A percentile compares a stretch with the other conserved stretches of the same genome.
Conservation (phyloP, 768 basidiomycete genomes). For the Lactarius trivialis region DNA sequence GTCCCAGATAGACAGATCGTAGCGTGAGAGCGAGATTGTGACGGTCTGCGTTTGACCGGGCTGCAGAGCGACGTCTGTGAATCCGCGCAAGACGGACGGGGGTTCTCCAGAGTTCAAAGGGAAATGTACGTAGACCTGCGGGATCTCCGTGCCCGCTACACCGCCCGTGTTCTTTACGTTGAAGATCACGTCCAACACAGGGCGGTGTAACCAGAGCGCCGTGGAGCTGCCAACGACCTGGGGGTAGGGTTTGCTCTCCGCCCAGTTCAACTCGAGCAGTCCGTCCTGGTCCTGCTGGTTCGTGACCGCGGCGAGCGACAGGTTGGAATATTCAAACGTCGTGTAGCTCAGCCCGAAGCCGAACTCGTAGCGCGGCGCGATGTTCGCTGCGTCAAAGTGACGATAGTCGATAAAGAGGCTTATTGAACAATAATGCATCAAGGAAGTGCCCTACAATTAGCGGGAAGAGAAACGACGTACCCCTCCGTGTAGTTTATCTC, state of each 20-base stretch:
- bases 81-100: constrained; percentile 48
- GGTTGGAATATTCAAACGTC: constrained; percentile 60
- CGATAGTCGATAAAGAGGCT: constrained; percentile 32
- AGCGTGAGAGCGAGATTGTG: constrained; percentile 21
- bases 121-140: constrained; percentile 72
- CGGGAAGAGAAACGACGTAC: constrained; percentile 12
- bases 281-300: constrained; percentile 32
- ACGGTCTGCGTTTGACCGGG: constrained; percentile 23
- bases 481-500: constrained; percentile 60
- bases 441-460: constrained; percentile 1
- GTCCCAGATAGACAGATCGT: constrained; percentile 31
- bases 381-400: constrained; percentile 48
- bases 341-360: constrained; percentile 89
- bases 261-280: constrained; percentile 47
- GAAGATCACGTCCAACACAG: constrained; percentile 57
- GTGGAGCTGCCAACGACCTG: constrained; percentile 51
- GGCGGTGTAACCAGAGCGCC: constrained; percentile 65
- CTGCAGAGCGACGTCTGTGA: constrained; percentile 23
- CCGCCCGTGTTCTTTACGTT: constrained; percentile 58
- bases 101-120: constrained; percentile 59
- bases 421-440: background rate
- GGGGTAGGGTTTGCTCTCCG: constrained; percentile 48
- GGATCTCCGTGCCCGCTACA: constrained; percentile 62
- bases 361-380: constrained; percentile 79
- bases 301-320: constrained; percentile 42